Evolutionary conservation across 345 rosid species (phyloP).

Genomic region (Moringa oleifera): DNA sequence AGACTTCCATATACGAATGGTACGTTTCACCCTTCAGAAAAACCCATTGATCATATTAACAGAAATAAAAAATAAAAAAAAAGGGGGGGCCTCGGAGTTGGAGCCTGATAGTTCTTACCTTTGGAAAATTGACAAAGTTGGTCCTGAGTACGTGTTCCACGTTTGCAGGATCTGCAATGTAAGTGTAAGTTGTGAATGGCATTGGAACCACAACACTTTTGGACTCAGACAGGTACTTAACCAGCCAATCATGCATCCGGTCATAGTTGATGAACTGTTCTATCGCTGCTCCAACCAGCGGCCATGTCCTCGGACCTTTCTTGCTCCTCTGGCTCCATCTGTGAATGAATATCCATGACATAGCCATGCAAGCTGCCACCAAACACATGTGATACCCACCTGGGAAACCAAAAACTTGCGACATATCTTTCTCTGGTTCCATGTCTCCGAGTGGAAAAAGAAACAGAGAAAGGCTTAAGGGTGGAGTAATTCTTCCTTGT

Average conservation of each 20-base stretch:
- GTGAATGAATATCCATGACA: constrained; percentile 62
- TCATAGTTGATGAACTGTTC: constrained; percentile 77
- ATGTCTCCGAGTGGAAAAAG: constrained; percentile 11
- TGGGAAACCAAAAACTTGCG: constrained; percentile 5
- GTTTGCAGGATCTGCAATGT: constrained; percentile 87
- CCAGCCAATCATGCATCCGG: constrained; percentile 93
- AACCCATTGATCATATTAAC: too few relatives aligned
- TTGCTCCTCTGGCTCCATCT: constrained; percentile 70
- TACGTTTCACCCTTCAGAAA: constrained; percentile 82
- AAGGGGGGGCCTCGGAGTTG: too few relatives aligned
- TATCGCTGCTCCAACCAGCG: constrained; percentile 79
- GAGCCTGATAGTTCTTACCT: constrained; percentile 66
- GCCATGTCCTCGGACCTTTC: constrained; percentile 92
- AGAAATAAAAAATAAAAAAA: too few relatives aligned
- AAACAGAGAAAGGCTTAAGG: not conserved
- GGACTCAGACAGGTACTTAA: constrained; percentile 48
- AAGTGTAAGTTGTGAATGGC: constrained; percentile 84
- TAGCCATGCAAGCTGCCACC: constrained; percentile 37
- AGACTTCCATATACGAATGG: constrained; percentile 92
- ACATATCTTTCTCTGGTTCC: constrained; percentile 11
- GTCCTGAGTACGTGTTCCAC: constrained; percentile 89
- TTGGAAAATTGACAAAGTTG: constrained; percentile 80
- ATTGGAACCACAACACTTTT: constrained; percentile 82
- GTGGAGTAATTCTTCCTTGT: too few relatives aligned
- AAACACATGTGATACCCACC: constrained; percentile 31